Evolutionary conservation across 2,329 filamentous ascomycete species (phyloP), one percentile per base, ranked within the genome.

Genomic region (Aspergillus candidus): DNA sequence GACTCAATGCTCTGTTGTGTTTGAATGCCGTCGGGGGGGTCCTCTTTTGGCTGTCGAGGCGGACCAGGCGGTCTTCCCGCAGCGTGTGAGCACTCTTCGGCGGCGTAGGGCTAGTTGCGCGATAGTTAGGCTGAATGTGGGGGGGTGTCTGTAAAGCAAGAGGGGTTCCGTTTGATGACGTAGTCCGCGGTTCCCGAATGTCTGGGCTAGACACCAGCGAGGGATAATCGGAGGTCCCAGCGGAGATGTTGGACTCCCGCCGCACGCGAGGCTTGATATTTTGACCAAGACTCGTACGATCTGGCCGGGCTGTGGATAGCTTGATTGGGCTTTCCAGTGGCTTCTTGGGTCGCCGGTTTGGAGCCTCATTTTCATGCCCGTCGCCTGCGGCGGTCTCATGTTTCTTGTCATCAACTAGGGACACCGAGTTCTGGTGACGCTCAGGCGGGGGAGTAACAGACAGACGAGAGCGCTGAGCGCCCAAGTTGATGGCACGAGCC

Each of bases 281-380:
- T 33, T 57, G 54, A 8, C 56, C 52, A 1, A 57, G 47, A 41
- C 52, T 48, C 13, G 56, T 32, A 14, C 50, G 56, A 10, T 41
- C 52, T 17, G 54, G 46, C 11, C 57, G 56, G 6, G 27, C 32
- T 38, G 60, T 62, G 12, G 55, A 57, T 11, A 65, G 53, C 38
- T 62, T 65, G 10, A 62, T 63, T 2, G 62, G 62, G 17, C 61
- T 67, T 32, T 66, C 59, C 17, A 63, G 43, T 17, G 53, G 61
- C 32, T 58, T 57, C 33, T 55, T 58, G 3, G 48, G 22, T 27
- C 8, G 22, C 22, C 22, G 44, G 5, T 50, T 44, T 8, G 17
- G 32, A 6, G 44, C 41, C 11, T 46, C 35, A 6, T 50, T 52
- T 35, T 37, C 17, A 47, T 47, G 30, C 33, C 42, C 29, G 15